Base-by-base conservation (phyloP, 202 grass and related monocot species). In the Hordeum pubiflorum region DNA sequence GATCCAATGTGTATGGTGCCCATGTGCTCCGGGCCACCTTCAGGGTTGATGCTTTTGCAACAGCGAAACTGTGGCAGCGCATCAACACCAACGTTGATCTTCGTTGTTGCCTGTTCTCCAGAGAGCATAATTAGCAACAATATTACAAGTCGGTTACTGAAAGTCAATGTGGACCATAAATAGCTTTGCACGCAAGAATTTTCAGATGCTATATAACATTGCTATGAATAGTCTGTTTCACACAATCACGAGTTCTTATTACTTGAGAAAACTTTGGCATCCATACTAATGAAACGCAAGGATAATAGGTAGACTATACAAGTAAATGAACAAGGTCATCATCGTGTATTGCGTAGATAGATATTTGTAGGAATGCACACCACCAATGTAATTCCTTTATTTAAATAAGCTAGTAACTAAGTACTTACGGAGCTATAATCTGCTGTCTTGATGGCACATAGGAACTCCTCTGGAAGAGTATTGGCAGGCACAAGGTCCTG, bases 381-480 rank as follows among this genome's bases (percentile, higher is more conserved):
- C 29, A 75, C 33, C 58, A 36, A 43, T 81, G 33, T 31, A 21
- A 18, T 68, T 69, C 21, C 23, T 81, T 26, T 58, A 66, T 26
- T 77, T 43, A 63, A 78, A 65, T 54, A 67, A 58, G 21, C 6
- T 22, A 69, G 52, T 17, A 78, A 82, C 57, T 6, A 81, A 36
- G 70, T 91, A 66, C 95, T 93, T 95, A 98, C 95, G 44, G 95
- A 98, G 80, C 95, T 98, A 86, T 98, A 98, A 87, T 98, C 92
- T 79, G 86, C 79, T 72, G 91, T 94, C 63, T 87, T 89, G 75
- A 98, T 93, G 84, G 88, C 75, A 80, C 59, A 61, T 52, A 94
- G 79, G 77, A 98, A 98, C 70, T 86, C 77, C 69, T 91, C 70
- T 31, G 90, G 88, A 79, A 98, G 95, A 54, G 86, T 71, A 74